These are phyloP conservation scores for Testicularia cyperi DNA, from an alignment of 1,284 basidiomycete species.

Conservation along the genomic window DNA sequence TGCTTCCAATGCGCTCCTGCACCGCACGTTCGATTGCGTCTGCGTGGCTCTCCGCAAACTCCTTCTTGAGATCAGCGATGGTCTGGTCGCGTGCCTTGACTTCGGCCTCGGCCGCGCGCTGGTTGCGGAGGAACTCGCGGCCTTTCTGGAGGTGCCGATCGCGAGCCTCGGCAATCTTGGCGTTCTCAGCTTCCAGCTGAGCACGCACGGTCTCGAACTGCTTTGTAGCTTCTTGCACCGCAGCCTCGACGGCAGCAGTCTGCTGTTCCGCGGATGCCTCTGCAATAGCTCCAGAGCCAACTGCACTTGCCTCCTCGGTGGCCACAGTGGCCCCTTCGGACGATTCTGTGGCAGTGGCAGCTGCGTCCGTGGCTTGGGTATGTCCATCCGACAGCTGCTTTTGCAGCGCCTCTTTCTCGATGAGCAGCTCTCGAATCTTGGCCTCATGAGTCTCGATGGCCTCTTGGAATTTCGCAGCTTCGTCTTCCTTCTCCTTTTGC, in stretches of 20 bases:
- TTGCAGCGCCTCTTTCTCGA: conserved; percentile 57
- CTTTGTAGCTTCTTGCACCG: conserved; percentile 41
- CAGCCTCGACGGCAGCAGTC: conserved; percentile 20
- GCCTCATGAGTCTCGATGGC: conserved; percentile 27
- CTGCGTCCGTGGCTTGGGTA: conserved; percentile 8
- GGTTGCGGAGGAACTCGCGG: conserved; percentile 28
- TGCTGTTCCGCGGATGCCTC: conserved; percentile 7
- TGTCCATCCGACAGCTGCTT: conserved; percentile 46
- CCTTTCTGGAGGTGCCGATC: conserved; percentile 43
- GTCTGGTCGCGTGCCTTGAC: conserved; percentile 40
- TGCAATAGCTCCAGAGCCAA: conserved; percentile 14
- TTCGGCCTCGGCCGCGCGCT: conserved; percentile 37
- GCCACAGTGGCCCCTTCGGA: conserved; percentile 24
- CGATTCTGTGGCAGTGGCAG: conserved; percentile 5
- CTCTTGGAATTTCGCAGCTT: conserved; percentile 23
- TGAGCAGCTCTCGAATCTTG: conserved; percentile 16
- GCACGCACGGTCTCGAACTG: conserved; percentile 43
- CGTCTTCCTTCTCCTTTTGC: conserved; percentile 59
- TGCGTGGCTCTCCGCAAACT: conserved; percentile 40
- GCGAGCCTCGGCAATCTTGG: conserved; percentile 6
- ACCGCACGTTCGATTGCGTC: conserved; percentile 46
- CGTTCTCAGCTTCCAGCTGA: conserved; percentile 33
- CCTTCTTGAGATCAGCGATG: conserved; percentile 31
- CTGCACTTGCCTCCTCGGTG: conserved; percentile 15
- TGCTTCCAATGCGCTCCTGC: conserved; percentile 17